Percentiles rank a stretch among this genome's conserved stretches.
Conservation (phyloP, 1,284 basidiomycete species). For the Sanghuangporus weigelae region DNA sequence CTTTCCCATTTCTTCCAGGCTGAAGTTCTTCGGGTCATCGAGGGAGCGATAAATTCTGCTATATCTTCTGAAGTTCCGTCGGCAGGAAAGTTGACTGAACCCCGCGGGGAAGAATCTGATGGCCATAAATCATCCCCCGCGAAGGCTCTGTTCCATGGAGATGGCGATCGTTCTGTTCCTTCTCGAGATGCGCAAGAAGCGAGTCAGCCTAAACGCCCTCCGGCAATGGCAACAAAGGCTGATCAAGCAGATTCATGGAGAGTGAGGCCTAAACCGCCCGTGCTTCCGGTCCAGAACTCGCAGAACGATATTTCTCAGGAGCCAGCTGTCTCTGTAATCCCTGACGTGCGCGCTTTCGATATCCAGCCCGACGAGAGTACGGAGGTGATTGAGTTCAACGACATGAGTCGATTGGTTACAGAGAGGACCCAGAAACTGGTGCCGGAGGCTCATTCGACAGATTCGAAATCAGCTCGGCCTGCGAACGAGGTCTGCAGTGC, state of each 20-base stretch:
- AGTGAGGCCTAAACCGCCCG: conserved; percentile 37
- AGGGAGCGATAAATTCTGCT: conserved; percentile 13
- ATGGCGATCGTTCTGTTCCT: not conserved
- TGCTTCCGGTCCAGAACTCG: conserved; percentile 25
- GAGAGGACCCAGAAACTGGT: conserved; percentile 21
- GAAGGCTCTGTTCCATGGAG: not conserved
- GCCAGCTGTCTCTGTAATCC: not conserved
- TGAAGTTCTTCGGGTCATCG: conserved; percentile 17
- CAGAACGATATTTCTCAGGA: conserved; percentile 16
- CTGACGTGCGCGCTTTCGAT: conserved; percentile 15
- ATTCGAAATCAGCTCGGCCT: conserved; percentile 22
- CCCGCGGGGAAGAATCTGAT: not conserved
- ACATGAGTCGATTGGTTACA: conserved; percentile 64
- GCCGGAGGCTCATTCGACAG: not conserved
- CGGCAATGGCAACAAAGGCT: conserved; percentile 27
- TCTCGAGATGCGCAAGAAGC: conserved; percentile 21
- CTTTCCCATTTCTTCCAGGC: conserved; percentile 7
- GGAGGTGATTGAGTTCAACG: conserved; percentile 73
- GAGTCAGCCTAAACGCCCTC: conserved; percentile 7
- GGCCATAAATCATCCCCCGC: not conserved
- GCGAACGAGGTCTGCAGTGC: conserved; percentile 70
- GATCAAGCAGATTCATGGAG: conserved; percentile 58
- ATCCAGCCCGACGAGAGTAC: conserved; percentile 49
- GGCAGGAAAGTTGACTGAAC: not conserved
- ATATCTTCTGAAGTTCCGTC: not conserved